Evolutionary conservation across 352 stramenopile genomes (phyloP), one percentile per base, ranked within the genome.

Genomic region (Phytophthora syringae): DNA sequence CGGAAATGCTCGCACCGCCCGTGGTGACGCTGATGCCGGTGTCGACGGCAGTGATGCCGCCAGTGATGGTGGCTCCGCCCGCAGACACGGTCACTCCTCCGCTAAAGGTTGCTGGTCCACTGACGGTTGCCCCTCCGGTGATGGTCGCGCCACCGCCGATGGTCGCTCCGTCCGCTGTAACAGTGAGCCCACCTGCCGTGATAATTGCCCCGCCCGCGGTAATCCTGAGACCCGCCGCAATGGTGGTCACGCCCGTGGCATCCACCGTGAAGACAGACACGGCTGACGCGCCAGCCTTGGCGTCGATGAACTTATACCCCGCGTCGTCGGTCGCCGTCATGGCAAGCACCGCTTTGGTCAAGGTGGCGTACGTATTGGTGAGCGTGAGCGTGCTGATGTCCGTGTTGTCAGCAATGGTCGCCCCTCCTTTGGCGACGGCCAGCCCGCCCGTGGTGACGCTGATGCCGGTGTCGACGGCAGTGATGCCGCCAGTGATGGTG

Each of bases 31-130:
- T 57, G 22, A 68, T 16, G 7, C 64, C 58, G 22, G 50, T 62
- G 27, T 64, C 51, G 2, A 60, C 57, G 4, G 80, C 43, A 11
- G 60, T 80, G 9, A 74, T n/a, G 5, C 59, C 64, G 7, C 67
- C 71, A 44, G 54, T 55, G 7, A 42, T 7, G 36, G 7, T 42
- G 36, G 36, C 36, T 4, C 36, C 36, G 11, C 36, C 58, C n/a
- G 6, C 30, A 15, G 53, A 43, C 13, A 58, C 37, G 0, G 36
- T 48, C 18, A 65, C 20, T 34, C 67, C 61, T 21, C 21, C 13
- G 6, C 30, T 36, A 12, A 67, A 32, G 12, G 34, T 55, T 25
- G 61, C 20, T 16, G 9, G 10, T 1, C 30, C 30, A 13, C 4
- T 16, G 4, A 37, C 16, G 7, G 30, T 37, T 3, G 30, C 7